Conservation (phyloP, 2,329 filamentous ascomycete genomes). For the Trichoderma polysporum region DNA sequence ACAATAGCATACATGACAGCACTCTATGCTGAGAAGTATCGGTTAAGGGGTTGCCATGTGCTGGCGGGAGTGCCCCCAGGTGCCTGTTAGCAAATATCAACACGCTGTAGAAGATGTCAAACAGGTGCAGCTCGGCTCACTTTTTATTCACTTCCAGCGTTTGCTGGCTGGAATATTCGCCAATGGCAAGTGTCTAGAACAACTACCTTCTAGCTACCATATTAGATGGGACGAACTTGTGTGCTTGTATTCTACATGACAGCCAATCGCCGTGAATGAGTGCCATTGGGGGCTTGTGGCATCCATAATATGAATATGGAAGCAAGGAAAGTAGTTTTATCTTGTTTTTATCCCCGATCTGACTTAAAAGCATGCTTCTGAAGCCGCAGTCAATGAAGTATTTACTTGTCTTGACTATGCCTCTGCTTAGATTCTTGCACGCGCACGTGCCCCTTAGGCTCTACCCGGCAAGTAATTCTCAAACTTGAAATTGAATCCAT, state of each 20-base stretch:
- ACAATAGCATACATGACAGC: not conserved
- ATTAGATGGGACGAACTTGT: not conserved
- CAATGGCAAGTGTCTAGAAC: not conserved
- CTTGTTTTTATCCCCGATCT: not conserved
- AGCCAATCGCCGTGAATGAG: not conserved
- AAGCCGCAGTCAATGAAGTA: not conserved
- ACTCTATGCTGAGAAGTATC: not conserved
- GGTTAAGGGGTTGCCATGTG: not conserved
- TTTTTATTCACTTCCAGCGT: not conserved
- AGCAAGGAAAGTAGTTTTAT: not conserved
- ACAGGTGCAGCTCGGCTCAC: not conserved
- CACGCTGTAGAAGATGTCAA: not conserved
- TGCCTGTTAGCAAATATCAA: not conserved
- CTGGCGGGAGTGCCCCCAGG: not conserved
- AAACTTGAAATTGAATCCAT: not conserved
- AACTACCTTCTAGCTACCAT: not conserved
- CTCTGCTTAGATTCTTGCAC: not conserved
- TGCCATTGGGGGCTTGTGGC: not conserved
- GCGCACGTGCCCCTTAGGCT: not conserved
- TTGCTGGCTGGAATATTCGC: not conserved
- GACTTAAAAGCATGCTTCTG: not conserved
- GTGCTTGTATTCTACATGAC: not conserved
- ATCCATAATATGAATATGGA: too few species aligned
- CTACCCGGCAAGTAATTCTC: not conserved
- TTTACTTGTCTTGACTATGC: not conserved